Evolutionary conservation across 2,329 filamentous ascomycete species (phyloP).

Genomic region (Proliferodiscus dingleyae): DNA sequence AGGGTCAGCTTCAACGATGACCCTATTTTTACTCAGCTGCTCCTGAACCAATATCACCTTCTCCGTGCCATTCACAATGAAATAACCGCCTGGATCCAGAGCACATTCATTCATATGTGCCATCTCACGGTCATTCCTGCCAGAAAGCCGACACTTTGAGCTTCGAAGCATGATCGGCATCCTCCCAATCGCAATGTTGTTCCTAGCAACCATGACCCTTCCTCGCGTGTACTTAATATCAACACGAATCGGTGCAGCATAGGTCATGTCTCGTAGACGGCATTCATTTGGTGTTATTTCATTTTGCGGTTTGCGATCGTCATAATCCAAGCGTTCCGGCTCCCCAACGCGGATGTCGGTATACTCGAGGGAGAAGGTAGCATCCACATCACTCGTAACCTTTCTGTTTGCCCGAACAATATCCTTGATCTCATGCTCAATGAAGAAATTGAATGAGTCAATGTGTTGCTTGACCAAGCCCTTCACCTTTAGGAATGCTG

Average conservation of each 20-base stretch:
- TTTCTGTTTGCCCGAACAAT: constrained; percentile 88
- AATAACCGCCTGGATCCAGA: constrained; percentile 93
- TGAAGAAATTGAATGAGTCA: constrained; percentile 98
- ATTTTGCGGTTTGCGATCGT: constrained; percentile 63
- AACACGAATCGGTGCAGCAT: constrained; percentile 88
- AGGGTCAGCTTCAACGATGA: constrained; percentile 89
- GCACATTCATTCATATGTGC: constrained; percentile 91
- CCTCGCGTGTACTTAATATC: constrained; percentile 88
- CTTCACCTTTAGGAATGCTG: constrained; percentile 97
- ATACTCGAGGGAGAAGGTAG: constrained; percentile 88
- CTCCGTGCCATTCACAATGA: constrained; percentile 94
- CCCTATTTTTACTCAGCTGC: constrained; percentile 97
- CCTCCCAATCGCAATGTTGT: constrained; percentile 76
- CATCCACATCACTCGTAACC: constrained; percentile 87
- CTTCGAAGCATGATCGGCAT: constrained; percentile 97
- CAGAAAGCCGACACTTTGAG: constrained; percentile 81
- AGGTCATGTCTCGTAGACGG: constrained; percentile 94
- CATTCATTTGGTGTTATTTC: constrained; percentile 94
- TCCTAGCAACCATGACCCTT: constrained; percentile 67
- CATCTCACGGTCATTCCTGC: constrained; percentile 84
- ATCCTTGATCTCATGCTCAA: constrained; percentile 93
- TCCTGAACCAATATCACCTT: constrained; percentile 99
- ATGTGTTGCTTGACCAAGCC: constrained; percentile 81
- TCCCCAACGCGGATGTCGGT: constrained; percentile 83
- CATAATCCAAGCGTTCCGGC: constrained; percentile 74